Conservation (phyloP, 2,329 filamentous ascomycete genomes). For the Penicillium sp. region DNA sequence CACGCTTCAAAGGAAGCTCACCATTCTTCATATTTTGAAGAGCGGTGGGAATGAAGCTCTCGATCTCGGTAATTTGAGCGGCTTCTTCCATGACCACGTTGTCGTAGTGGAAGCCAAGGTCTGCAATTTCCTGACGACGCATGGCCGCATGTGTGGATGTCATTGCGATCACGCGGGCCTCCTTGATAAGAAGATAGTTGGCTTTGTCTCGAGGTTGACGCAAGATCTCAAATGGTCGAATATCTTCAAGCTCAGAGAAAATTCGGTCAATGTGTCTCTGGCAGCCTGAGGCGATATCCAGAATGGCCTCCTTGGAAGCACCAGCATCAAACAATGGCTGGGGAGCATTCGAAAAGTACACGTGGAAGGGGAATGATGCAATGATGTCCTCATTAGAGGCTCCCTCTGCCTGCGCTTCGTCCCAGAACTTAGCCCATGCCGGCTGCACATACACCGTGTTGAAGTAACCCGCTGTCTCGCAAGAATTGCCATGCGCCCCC, state of each 20-base stretch:
- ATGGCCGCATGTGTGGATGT: constrained; percentile 98
- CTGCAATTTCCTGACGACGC: constrained; percentile 82
- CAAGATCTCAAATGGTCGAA: constrained; percentile 91
- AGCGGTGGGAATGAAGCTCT: constrained; percentile 93
- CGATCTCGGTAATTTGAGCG: constrained; percentile 94
- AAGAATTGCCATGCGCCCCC: constrained; percentile 92
- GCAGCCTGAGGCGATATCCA: constrained; percentile 80
- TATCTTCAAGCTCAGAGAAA: constrained; percentile 88
- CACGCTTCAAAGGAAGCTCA: constrained; percentile 73
- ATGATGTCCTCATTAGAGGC: constrained; percentile 62
- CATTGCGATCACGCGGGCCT: constrained; percentile 98
- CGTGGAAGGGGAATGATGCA: constrained; percentile 78
- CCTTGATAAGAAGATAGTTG: constrained; percentile 91
- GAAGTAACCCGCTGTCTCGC: constrained; percentile 96
- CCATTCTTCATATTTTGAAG: constrained; percentile 77
- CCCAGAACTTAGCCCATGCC: constrained; percentile 81
- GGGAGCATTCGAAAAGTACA: constrained; percentile 82
- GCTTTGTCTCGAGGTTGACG: constrained; percentile 86
- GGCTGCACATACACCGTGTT: constrained; percentile 87
- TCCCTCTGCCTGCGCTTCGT: constrained; percentile 57
- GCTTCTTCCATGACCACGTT: constrained; percentile 99
- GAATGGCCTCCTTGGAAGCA: constrained; percentile 61
- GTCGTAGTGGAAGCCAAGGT: constrained; percentile 93
- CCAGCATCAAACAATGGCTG: constrained; percentile 75
- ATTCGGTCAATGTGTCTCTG: constrained; percentile 85